Evolutionary conservation across 108 stramenopile species (phyloP), one percentile per base, ranked within the genome.

Genomic region (Cyclotella choctawhatcheeana): DNA sequence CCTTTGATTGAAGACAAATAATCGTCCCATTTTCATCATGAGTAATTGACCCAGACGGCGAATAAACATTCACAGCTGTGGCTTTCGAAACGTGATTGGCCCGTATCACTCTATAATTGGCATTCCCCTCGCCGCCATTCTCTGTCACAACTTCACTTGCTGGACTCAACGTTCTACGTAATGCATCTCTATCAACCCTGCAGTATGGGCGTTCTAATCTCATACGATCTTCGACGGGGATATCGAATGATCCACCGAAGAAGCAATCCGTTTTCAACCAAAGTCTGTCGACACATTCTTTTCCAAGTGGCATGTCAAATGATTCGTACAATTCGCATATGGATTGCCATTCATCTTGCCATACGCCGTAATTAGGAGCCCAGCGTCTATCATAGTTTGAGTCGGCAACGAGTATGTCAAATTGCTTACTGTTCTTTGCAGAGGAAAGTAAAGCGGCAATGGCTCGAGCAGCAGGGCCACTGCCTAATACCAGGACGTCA

Each of bases 261-360:
- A 80, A 98, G 67, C 95, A 97, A 71, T 97, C 96, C 5, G 98
- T 98, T 13, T 82, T 82, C 2, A 58, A 24, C 98, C 98, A 98
- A 35, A 81, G 66, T 53, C 83, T 64, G 62, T 94, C 89, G 27
- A 97, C 72, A 50, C 89, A 76, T 7, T 60, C 64, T 32, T 22
- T 20, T 2, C 40, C 56, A 20, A 82, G 60, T 17, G 75, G 51
- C 48, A 67, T 76, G 13, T 45, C 2, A 43, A 76, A 81, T 4
- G 80, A 71, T 27, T 52, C 30, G 33, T 50, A 81, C 67, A 63
- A 27, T 17, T 45, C 27, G 27, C 48, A 33, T 24, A 97, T 78
- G 37, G 91, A 76, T 52, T 93, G 76, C 97, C 97, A 98, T 83
- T 98, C 97, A 66, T 95, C 92, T 64, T 91, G 74, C 97, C 97